These are phyloP conservation scores for Petunia hybrid DNA, from an alignment of 305 asterid genomes.

Conservation along the genomic window DNA sequence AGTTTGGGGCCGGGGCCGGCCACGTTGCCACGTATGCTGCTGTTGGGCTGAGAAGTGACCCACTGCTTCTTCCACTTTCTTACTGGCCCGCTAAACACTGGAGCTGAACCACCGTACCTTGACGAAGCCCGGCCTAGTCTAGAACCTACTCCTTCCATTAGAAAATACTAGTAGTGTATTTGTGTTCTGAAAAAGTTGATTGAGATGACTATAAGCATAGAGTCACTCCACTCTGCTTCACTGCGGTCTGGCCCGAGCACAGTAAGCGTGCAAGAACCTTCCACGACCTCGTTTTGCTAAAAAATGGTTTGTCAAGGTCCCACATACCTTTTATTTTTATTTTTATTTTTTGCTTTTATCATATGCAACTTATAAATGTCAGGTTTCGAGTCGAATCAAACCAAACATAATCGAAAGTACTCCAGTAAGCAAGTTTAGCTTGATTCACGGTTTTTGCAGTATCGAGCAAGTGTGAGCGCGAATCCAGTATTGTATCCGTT, in stretches of 20 bases:
- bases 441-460: no score
- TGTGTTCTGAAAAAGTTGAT: background rate
- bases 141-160: constrained; percentile 71
- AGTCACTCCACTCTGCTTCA: background rate
- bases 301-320: no score
- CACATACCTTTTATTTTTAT: background rate
- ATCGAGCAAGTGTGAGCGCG: no score
- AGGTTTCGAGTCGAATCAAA: no score
- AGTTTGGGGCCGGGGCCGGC: constrained; percentile 51
- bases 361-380: no score
- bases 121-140: constrained; percentile 71
- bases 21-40: constrained; percentile 39
- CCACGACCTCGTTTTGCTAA: background rate
- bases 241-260: constrained; percentile 9
- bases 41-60: constrained; percentile 57
- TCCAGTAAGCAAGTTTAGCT: no score
- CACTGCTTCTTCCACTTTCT: constrained; percentile 90
- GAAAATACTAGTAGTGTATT: background rate
- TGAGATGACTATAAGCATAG: background rate
- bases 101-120: constrained; percentile 64
- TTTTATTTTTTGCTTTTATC: no score
- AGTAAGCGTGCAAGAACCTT: background rate
- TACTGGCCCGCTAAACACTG: constrained; percentile 76
- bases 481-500: no score
- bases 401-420: no score